A percentile compares a stretch with the other conserved stretches of the same genome.
phyloP scores from a whole-genome alignment of 2,329 filamentous ascomycete species.

The Fusarium sp. region DNA sequence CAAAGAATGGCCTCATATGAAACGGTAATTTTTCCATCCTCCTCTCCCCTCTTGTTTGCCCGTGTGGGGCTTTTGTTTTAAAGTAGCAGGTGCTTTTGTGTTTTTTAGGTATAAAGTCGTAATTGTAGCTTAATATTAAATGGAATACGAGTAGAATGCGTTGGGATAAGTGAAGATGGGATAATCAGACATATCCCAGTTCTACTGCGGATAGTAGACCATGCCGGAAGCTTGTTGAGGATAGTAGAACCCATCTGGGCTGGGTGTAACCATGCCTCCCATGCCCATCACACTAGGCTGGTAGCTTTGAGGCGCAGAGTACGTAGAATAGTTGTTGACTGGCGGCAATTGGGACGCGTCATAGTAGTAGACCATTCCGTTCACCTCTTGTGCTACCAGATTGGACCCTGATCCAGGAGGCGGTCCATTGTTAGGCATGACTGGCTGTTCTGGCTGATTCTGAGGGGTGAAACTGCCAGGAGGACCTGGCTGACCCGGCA shows the following conservation, averaged over 20 bases:
- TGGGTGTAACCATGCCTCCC: constrained; percentile 83
- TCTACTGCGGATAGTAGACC: constrained; percentile 72
- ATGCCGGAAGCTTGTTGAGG: constrained; percentile 67
- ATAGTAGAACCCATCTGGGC: constrained; percentile 78
- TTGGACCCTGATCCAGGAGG: constrained; percentile 53
- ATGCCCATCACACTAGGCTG: constrained; percentile 73
- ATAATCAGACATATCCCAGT: constrained; percentile 41
- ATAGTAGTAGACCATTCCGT: constrained; percentile 97
- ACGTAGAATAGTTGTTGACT: constrained; percentile 61
- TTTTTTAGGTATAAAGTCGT: constrained; percentile 47
- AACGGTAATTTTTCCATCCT: constrained; percentile 3
- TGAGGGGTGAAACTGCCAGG: constrained; percentile 58
- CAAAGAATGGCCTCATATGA: constrained; percentile 18
- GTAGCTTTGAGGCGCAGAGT: constrained; percentile 65
- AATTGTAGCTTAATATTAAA: constrained; percentile 50
- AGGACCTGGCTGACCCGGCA: constrained; percentile 64
- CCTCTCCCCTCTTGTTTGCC: constrained; percentile 12
- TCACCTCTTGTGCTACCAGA: constrained; percentile 84
- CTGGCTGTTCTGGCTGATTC: constrained; percentile 55
- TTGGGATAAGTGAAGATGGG: constrained; percentile 43
- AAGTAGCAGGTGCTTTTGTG: constrained; percentile 42
- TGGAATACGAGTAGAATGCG: constrained; percentile 46
- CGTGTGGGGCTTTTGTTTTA: constrained; percentile 32
- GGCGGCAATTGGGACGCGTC: constrained; percentile 79
- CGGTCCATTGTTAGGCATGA: constrained; percentile 50